Conservation (phyloP, 495 filamentous ascomycete species). For the Neurospora sublineolata region DNA sequence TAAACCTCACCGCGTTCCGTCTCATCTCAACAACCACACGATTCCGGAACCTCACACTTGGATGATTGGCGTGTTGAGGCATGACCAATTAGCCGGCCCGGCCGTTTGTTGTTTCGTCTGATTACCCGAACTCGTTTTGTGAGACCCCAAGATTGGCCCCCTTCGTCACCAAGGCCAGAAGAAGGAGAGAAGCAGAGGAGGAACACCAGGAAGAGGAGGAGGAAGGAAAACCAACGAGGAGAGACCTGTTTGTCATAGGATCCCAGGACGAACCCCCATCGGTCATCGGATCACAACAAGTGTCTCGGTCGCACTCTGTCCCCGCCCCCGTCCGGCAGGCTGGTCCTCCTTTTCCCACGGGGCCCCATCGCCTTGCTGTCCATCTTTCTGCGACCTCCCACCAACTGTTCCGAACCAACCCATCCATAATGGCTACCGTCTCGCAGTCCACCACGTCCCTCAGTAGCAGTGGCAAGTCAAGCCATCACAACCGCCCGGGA, state of each 20-base stretch:
- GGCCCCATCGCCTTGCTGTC: neutral
- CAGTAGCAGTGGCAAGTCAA: slow-evolving; percentile 12
- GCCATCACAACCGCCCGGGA: slow-evolving; percentile 1
- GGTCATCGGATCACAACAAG: neutral
- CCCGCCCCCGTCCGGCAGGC: neutral
- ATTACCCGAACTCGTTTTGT: neutral
- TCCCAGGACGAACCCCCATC: neutral
- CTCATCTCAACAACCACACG: neutral
- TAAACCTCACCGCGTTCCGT: neutral
- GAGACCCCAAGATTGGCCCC: neutral
- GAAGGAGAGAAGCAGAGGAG: neutral
- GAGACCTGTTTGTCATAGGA: neutral
- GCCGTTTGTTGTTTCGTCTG: neutral
- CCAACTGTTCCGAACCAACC: neutral
- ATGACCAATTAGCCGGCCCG: neutral
- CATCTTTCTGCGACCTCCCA: neutral
- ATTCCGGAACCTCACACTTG: neutral
- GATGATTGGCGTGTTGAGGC: neutral
- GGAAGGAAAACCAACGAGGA: neutral
- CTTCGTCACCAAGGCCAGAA: neutral
- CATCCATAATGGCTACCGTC: slow-evolving; percentile 15
- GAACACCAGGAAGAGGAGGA: neutral
- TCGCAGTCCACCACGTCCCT: slow-evolving; percentile 17
- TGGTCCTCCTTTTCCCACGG: neutral
- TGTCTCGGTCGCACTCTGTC: neutral